Conservation (phyloP, 192 early-diverging fungal genomes). For the Fimicolochytrium jonesii region DNA sequence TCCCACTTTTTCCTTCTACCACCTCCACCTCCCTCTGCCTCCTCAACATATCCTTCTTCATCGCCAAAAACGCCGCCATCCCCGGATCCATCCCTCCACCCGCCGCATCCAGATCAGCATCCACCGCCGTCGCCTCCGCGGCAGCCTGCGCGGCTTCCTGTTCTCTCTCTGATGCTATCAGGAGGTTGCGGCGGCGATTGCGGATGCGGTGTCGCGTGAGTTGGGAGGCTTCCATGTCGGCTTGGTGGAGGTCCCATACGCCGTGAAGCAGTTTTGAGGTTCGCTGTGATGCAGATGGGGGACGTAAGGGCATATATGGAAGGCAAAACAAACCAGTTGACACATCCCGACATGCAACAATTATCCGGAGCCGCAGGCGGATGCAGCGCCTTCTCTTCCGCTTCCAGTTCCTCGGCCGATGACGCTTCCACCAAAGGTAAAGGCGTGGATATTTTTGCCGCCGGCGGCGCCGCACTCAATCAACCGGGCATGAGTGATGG, state of each 20-base stretch:
- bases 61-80: constrained; percentile 5
- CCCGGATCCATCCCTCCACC: constrained; percentile 2
- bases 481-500: no score
- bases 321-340: no score
- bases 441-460: no score
- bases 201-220: neutral
- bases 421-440: no score
- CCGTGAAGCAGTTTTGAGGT: neutral
- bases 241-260: constrained; percentile 8
- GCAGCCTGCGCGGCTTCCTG: neutral
- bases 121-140: neutral
- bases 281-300: neutral
- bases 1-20: no score
- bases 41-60: constrained; percentile 9
- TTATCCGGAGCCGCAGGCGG: no score
- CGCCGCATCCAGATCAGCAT: no score
- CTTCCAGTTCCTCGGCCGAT: no score
- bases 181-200: neutral
- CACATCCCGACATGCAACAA: no score
- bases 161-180: neutral
- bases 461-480: no score
- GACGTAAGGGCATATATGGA: neutral
- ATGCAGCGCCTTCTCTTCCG: no score
- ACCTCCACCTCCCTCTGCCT: no score
- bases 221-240: constrained; percentile 1